phyloP scores from a whole-genome alignment of 2,329 filamentous ascomycete genomes.

The Neopestalotiopsis clavispora region DNA sequence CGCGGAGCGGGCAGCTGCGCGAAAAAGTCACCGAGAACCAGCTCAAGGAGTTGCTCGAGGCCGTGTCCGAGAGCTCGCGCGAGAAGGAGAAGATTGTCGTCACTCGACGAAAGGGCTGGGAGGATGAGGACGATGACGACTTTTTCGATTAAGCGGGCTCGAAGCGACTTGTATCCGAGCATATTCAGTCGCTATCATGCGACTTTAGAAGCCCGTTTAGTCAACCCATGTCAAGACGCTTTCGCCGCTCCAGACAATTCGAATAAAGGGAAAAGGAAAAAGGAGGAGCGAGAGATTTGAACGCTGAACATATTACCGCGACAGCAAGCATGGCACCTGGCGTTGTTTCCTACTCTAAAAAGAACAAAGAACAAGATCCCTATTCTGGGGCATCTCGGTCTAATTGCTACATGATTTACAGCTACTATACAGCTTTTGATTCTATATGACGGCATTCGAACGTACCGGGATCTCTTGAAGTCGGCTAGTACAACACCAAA shows the following conservation, averaged over 20 bases:
- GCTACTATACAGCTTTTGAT: constrained; percentile 5
- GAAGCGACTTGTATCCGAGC: constrained; percentile 32
- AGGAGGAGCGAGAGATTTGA: constrained; percentile 21
- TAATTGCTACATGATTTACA: constrained; percentile 18
- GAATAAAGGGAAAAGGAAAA: not conserved
- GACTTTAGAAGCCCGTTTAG: too few relatives aligned
- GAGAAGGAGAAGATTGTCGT: constrained; percentile 88
- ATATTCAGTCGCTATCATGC: too few relatives aligned
- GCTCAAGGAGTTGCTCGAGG: constrained; percentile 87
- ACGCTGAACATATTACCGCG: not conserved
- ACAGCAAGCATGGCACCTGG: constrained; percentile 21
- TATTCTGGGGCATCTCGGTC: constrained; percentile 11
- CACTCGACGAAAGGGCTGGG: constrained; percentile 79
- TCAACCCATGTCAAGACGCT: too few relatives aligned
- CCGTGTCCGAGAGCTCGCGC: constrained; percentile 75
- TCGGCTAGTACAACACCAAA: too few relatives aligned
- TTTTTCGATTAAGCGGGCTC: constrained; percentile 58
- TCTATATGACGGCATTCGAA: not conserved
- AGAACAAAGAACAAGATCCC: constrained; percentile 1
- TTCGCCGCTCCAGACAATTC: not conserved
- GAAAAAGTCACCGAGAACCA: constrained; percentile 90
- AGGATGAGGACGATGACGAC: constrained; percentile 83
- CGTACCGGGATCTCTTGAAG: not conserved
- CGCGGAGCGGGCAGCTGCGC: constrained; percentile 83
- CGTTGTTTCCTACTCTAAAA: constrained; percentile 23